These are phyloP conservation scores for Fomitopsis schrenkii DNA, from an alignment of 1,284 basidiomycete genomes.

Conservation along the genomic window DNA sequence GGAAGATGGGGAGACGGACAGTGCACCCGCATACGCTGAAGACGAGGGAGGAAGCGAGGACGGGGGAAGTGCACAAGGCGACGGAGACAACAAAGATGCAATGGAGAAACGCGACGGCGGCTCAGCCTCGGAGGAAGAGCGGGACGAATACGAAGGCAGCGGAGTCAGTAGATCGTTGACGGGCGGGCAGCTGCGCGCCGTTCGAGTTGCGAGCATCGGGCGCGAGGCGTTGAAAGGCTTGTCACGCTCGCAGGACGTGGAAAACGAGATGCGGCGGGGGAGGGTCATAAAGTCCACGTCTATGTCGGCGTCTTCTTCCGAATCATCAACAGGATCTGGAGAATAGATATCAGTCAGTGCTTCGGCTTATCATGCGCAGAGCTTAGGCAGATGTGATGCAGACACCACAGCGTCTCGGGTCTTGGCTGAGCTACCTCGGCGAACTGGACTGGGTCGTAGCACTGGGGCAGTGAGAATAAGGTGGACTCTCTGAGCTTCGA, in stretches of 20 bases:
- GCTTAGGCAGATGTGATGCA: neutral
- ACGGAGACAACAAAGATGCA: neutral
- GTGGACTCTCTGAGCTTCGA: neutral
- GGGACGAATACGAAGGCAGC: neutral
- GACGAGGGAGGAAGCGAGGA: neutral
- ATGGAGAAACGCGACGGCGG: neutral
- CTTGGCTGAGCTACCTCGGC: neutral
- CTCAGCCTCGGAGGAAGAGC: neutral
- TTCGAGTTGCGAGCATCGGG: neutral
- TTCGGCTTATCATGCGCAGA: neutral
- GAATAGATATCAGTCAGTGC: neutral
- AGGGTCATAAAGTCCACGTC: conserved; percentile 15
- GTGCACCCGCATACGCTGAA: neutral
- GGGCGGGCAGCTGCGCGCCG: conserved; percentile 3
- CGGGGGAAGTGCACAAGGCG: neutral
- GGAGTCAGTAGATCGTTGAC: neutral
- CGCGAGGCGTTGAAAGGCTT: conserved; percentile 16
- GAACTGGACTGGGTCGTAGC: too few relatives aligned
- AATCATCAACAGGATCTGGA: conserved; percentile 5
- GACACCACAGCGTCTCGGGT: neutral
- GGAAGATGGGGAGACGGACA: neutral
- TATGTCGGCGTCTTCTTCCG: conserved; percentile 18
- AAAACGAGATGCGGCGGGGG: conserved; percentile 26
- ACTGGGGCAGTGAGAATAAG: neutral
- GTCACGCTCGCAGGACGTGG: conserved; percentile 28